Evolutionary conservation across 2,329 filamentous ascomycete genomes (phyloP).

Genomic region (Lachnellula arida): DNA sequence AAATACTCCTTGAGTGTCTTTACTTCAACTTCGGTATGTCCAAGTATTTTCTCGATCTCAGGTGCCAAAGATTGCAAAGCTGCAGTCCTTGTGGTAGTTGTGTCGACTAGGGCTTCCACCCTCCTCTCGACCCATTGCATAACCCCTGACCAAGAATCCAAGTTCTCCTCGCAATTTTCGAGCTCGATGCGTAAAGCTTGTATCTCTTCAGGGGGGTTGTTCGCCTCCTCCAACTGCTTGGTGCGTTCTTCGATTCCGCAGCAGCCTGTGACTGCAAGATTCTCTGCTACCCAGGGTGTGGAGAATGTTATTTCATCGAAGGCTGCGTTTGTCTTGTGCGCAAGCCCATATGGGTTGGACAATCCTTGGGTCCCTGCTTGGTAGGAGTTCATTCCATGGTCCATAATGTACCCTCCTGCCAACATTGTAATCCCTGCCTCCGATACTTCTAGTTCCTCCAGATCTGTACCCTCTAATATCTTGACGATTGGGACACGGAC

Average conservation of each 20-base stretch:
- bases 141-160: no score
- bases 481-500: neutral
- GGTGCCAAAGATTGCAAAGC: no score
- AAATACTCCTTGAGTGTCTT: no score
- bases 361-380: neutral
- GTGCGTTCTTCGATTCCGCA: neutral
- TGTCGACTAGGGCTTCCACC: no score
- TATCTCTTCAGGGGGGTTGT: no score
- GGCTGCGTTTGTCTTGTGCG: neutral
- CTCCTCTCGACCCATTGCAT: no score
- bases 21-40: no score
- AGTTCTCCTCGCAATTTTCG: no score
- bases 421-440: neutral
- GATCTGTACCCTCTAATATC: neutral
- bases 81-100: no score
- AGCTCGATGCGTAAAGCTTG: no score
- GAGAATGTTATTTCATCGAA: neutral
- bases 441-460: neutral
- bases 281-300: neutral
- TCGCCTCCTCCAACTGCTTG: no score
- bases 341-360: neutral
- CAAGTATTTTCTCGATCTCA: no score
- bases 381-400: neutral
- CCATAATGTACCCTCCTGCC: neutral
- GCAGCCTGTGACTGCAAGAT: neutral